Evolutionary conservation across 805 yeast genomes (phyloP).

Genomic region (Blastobotrys terrestris): DNA sequence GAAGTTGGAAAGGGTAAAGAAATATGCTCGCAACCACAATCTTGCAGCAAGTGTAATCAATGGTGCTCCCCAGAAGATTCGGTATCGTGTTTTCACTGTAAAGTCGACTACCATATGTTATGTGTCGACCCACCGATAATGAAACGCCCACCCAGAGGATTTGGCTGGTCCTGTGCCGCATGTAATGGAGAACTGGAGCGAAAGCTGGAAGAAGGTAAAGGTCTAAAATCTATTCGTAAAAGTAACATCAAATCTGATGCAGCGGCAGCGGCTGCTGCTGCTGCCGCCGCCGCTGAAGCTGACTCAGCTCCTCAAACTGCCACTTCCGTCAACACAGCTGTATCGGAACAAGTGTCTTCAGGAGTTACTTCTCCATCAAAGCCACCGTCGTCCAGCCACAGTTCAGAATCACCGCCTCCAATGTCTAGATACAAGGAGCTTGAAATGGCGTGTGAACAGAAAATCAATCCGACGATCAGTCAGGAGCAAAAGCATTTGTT

Average conservation of each 20-base stretch:
- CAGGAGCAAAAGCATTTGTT: slow-evolving; percentile 26
- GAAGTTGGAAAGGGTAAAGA: slow-evolving; percentile 64
- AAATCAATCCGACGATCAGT: slow-evolving; percentile 14
- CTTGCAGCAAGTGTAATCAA: slow-evolving; percentile 71
- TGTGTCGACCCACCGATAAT: slow-evolving; percentile 82
- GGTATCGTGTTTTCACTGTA: slow-evolving; percentile 75
- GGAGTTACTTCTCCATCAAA: background rate
- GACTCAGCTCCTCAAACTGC: background rate
- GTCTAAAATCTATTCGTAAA: slow-evolving; percentile 6
- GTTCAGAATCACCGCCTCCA: slow-evolving; percentile 5
- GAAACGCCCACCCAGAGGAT: slow-evolving; percentile 77
- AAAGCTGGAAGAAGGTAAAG: slow-evolving; percentile 21
- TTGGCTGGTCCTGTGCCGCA: slow-evolving; percentile 82
- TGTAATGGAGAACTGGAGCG: slow-evolving; percentile 42
- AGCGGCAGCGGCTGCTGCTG: slow-evolving; percentile 4
- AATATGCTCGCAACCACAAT: slow-evolving; percentile 54
- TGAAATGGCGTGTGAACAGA: slow-evolving; percentile 28
- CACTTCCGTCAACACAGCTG: background rate
- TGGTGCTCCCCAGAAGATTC: slow-evolving; percentile 78
- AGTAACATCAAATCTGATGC: background rate
- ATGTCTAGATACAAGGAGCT: slow-evolving; percentile 22
- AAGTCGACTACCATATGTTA: slow-evolving; percentile 62
- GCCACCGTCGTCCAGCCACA: slow-evolving; percentile 1
- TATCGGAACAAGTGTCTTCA: background rate
- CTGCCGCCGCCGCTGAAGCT: background rate